Conservation (phyloP, 305 asterid genomes). For the Lippia alba region DNA sequence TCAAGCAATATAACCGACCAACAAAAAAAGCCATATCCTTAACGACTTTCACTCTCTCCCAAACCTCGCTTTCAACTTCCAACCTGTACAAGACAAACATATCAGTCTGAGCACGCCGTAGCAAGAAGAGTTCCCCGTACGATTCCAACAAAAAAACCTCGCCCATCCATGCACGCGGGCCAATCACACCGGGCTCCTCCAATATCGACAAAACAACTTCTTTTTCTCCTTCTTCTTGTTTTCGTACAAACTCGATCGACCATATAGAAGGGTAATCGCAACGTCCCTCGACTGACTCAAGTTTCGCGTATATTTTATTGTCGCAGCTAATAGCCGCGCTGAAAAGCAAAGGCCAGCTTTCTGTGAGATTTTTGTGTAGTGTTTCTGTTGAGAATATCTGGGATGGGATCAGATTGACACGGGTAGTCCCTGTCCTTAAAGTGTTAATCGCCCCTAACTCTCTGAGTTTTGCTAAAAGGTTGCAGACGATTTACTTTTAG, state of each 20-base stretch:
- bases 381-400: no score
- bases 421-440: no score
- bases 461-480: no score
- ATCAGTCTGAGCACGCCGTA: no score
- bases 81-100: background rate
- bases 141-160: background rate
- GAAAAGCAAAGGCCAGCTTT: background rate
- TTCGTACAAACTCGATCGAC: background rate
- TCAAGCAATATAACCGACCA: background rate
- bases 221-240: background rate
- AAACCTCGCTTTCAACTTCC: background rate
- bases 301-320: background rate
- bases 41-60: background rate
- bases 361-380: no score
- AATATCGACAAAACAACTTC: background rate
- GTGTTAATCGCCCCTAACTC: no score
- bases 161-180: background rate
- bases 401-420: no score
- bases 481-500: no score
- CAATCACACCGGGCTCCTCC: background rate
- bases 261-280: background rate
- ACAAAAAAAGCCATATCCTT: background rate
- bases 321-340: background rate
- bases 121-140: background rate
- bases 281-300: background rate